These are phyloP conservation scores for Rhododendron mucronatum DNA, from an alignment of 148 eudicot genomes.

Conservation along the genomic window DNA sequence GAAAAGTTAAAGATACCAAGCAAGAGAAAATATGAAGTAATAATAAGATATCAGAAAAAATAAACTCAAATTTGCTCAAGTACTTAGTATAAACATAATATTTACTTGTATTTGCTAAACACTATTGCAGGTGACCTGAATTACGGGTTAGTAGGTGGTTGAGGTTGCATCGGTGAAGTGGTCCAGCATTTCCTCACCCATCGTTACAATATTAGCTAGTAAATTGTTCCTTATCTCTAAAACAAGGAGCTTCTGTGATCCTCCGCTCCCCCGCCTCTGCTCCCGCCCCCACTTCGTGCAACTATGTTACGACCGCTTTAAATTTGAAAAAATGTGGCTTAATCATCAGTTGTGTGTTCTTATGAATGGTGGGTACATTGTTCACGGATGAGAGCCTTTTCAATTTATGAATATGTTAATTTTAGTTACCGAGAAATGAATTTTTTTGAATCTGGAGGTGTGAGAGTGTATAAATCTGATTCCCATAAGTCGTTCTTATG, in stretches of 20 bases:
- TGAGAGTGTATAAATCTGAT: too few relatives aligned
- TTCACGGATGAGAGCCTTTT: background rate
- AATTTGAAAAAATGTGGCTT: background rate
- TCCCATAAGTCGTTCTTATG: too few relatives aligned
- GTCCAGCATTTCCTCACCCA: too few relatives aligned
- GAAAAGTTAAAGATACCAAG: background rate
- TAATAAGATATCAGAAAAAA: background rate
- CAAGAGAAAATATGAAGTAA: background rate
- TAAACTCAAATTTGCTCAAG: background rate
- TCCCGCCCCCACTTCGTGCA: too few relatives aligned
- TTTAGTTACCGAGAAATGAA: background rate
- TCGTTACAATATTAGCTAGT: background rate
- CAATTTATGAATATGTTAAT: background rate
- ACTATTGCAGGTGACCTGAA: background rate
- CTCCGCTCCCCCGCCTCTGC: background rate
- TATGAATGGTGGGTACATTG: background rate
- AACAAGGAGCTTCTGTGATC: background rate
- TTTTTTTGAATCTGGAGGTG: background rate
- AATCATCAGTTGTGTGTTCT: background rate
- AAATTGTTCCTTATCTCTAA: background rate
- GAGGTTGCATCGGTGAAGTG: too few relatives aligned
- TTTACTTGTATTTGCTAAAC: background rate
- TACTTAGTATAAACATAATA: background rate
- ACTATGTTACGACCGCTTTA: background rate
- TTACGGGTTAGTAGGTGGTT: too few relatives aligned